Evolutionary conservation across 164 flowering plant genomes (phyloP).

Genomic region (Chimonanthus salicifolius): DNA sequence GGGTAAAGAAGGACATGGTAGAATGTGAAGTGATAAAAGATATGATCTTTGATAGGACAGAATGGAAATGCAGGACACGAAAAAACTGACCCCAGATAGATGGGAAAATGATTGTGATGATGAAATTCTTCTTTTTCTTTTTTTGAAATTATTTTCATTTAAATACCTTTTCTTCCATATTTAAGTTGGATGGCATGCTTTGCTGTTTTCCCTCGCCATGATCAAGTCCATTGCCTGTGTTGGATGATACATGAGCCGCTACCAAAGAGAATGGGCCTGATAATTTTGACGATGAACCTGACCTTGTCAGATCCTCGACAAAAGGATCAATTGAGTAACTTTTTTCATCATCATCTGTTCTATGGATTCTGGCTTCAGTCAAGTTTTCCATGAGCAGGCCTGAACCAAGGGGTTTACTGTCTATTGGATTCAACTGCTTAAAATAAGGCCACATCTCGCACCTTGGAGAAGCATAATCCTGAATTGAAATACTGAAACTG

Average conservation of each 20-base stretch:
- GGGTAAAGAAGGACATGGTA: no score
- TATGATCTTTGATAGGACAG: neutral
- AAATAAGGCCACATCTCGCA: slow-evolving; percentile 4
- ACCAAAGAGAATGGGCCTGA: neutral
- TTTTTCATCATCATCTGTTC: neutral
- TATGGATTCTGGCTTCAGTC: slow-evolving; percentile 1
- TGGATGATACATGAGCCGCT: neutral
- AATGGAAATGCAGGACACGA: neutral
- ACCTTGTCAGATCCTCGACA: neutral
- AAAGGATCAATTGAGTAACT: neutral
- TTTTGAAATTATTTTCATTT: neutral
- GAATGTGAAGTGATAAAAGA: neutral
- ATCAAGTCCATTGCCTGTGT: neutral
- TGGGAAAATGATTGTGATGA: no score
- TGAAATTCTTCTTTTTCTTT: neutral
- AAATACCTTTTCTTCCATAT: slow-evolving; percentile 19
- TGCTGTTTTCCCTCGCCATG: slow-evolving; percentile 12
- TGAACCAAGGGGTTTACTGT: neutral
- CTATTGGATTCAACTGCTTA: slow-evolving; percentile 7
- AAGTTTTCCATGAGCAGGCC: neutral
- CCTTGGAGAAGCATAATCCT: neutral
- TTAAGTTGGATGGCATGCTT: slow-evolving; percentile 6
- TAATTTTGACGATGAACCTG: neutral
- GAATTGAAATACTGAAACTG: neutral
- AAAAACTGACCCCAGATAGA: no score